Conservation (phyloP, 441 rosid genomes). For the Iberis amara region DNA sequence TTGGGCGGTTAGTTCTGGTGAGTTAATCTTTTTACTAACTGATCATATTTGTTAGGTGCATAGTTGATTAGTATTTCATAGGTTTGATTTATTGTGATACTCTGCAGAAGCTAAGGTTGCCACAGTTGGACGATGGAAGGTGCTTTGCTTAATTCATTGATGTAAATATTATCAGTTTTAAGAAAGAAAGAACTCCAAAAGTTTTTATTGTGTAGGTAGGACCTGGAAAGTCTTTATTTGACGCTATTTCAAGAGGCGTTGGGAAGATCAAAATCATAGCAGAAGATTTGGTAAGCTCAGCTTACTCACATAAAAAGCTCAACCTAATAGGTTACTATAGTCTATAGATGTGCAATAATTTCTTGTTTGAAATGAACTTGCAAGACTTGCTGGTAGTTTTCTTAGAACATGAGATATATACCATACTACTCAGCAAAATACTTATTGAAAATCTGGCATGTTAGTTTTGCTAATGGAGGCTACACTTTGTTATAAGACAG, state of each 20-base stretch:
- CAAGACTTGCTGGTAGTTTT: background rate
- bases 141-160: constrained; percentile 21
- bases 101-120: constrained; percentile 84
- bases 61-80: background rate
- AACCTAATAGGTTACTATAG: background rate
- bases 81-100: constrained; percentile 11
- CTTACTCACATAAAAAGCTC: background rate
- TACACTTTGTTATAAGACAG: constrained; percentile 33
- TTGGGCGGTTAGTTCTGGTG: constrained; percentile 96
- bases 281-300: constrained; percentile 78
- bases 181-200: constrained; percentile 28
- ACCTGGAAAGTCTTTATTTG: constrained; percentile 83
- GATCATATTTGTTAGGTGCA: constrained; percentile 2
- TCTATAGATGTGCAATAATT: background rate
- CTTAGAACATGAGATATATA: background rate
- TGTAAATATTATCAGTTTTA: constrained; percentile 23
- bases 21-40: constrained; percentile 28
- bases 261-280: constrained; percentile 80
- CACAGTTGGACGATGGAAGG: constrained; percentile 85
- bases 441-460: constrained; percentile 13
- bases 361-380: background rate
- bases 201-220: constrained; percentile 72
- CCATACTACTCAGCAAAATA: too few species aligned
- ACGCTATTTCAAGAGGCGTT: constrained; percentile 60
- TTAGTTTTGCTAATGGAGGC: constrained; percentile 16